Conservation (phyloP, 2,329 filamentous ascomycete species). For the Pseudogymnoascus sp. region DNA sequence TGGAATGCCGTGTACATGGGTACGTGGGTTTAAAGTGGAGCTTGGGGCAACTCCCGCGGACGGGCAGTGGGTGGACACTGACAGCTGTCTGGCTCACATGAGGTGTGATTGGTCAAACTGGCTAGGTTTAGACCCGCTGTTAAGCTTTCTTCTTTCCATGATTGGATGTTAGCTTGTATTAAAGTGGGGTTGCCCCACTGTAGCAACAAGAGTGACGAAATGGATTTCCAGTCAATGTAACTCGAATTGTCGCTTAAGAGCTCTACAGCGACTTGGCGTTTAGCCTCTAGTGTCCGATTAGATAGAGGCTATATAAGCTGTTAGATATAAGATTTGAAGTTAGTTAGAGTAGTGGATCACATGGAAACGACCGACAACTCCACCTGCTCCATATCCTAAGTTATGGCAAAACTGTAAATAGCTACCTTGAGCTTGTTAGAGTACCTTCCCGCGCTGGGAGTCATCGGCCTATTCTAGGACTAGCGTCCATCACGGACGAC, state of each 20-base stretch:
- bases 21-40: background rate
- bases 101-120: background rate
- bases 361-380: background rate
- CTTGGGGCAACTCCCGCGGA: constrained; percentile 1
- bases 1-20: background rate
- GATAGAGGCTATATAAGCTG: too few species aligned
- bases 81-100: background rate
- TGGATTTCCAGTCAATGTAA: background rate
- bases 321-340: too few species aligned
- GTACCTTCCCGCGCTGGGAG: background rate
- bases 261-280: too few species aligned
- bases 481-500: background rate
- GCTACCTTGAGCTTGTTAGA: background rate
- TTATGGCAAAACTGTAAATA: background rate
- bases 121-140: background rate
- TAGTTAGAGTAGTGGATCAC: background rate
- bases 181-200: background rate
- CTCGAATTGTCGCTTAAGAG: too few species aligned
- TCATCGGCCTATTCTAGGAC: background rate
- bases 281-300: too few species aligned
- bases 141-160: background rate
- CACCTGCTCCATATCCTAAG: background rate
- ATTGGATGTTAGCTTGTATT: background rate
- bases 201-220: background rate
- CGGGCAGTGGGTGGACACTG: background rate